Percentiles rank a stretch among this genome's conserved stretches.
These are phyloP conservation scores for Dichotomopilus funicola DNA, from an alignment of 2,329 filamentous ascomycete genomes.

Conservation along the genomic window DNA sequence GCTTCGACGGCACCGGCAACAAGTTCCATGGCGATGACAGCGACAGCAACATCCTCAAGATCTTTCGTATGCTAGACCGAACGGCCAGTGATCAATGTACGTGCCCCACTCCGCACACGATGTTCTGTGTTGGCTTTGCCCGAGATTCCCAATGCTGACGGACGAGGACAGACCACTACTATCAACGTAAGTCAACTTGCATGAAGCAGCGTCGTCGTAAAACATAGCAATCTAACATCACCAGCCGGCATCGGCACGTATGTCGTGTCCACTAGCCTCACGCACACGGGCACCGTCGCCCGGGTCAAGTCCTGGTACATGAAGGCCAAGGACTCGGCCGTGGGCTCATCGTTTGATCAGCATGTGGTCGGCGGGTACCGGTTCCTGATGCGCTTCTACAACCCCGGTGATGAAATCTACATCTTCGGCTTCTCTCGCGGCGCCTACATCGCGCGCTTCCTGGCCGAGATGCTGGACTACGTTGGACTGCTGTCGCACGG, in stretches of 20 bases:
- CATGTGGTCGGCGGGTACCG: conserved; percentile 80
- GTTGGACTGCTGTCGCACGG: conserved; percentile 73
- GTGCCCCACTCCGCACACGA: conserved; percentile 12
- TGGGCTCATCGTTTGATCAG: conserved; percentile 73
- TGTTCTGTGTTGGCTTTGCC: neutral
- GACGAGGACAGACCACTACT: neutral
- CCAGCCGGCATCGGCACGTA: conserved; percentile 67
- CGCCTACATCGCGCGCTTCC: conserved; percentile 65
- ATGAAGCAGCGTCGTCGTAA: too few species aligned
- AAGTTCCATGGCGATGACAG: conserved; percentile 58
- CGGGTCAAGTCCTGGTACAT: conserved; percentile 60
- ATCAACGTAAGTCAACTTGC: conserved; percentile 22
- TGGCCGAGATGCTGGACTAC: conserved; percentile 80
- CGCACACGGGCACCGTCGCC: conserved; percentile 49
- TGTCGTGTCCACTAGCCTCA: conserved; percentile 53
- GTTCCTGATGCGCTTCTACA: conserved; percentile 70
- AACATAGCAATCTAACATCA: neutral
- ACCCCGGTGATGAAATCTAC: conserved; percentile 57
- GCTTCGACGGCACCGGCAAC: conserved; percentile 59
- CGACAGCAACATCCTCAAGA: conserved; percentile 62
- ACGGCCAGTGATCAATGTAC: conserved; percentile 53
- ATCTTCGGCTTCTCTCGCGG: conserved; percentile 71
- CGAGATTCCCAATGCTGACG: neutral
- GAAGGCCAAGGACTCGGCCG: conserved; percentile 70
- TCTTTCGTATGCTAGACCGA: conserved; percentile 63